phyloP scores from a whole-genome alignment of 805 yeast species.

The Kazachstania kunashirensis region DNA sequence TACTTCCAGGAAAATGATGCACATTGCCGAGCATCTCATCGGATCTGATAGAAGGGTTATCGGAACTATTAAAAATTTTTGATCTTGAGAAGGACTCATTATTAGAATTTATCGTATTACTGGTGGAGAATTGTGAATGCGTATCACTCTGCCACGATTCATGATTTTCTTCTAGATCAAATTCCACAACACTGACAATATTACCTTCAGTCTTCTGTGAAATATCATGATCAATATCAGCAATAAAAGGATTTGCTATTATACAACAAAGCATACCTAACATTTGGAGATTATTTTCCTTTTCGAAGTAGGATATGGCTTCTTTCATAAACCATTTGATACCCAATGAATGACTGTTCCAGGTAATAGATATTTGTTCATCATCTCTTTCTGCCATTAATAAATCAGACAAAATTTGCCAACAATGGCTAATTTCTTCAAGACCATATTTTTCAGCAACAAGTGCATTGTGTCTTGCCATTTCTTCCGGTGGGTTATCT shows the following conservation, averaged over 20 bases:
- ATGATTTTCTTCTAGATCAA: conserved; percentile 7
- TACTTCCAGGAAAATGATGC: background rate
- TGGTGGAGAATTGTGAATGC: conserved; percentile 9
- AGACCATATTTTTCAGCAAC: conserved; percentile 59
- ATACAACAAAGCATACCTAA: conserved; percentile 79
- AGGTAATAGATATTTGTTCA: conserved; percentile 37
- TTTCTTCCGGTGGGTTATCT: conserved; percentile 52
- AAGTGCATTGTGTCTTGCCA: conserved; percentile 60
- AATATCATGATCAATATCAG: background rate
- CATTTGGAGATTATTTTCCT: conserved; percentile 69
- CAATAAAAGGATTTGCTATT: conserved; percentile 30
- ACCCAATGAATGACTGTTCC: conserved; percentile 82
- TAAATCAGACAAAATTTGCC: conserved; percentile 50
- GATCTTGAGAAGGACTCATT: conserved; percentile 3
- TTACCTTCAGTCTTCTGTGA: conserved; percentile 3
- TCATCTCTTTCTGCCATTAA: conserved; percentile 22
- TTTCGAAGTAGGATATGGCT: conserved; percentile 56
- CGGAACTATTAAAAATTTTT: conserved; percentile 3
- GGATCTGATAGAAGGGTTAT: conserved; percentile 16
- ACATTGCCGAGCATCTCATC: conserved; percentile 19
- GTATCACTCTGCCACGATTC: conserved; percentile 9
- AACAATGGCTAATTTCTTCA: conserved; percentile 57
- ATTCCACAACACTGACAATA: conserved; percentile 17
- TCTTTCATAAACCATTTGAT: conserved; percentile 53
- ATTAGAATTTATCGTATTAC: background rate